Percentiles rank a stretch among this genome's conserved stretches.
phyloP scores from a whole-genome alignment of 306 rosid species.

The Fragaria iinumae region DNA sequence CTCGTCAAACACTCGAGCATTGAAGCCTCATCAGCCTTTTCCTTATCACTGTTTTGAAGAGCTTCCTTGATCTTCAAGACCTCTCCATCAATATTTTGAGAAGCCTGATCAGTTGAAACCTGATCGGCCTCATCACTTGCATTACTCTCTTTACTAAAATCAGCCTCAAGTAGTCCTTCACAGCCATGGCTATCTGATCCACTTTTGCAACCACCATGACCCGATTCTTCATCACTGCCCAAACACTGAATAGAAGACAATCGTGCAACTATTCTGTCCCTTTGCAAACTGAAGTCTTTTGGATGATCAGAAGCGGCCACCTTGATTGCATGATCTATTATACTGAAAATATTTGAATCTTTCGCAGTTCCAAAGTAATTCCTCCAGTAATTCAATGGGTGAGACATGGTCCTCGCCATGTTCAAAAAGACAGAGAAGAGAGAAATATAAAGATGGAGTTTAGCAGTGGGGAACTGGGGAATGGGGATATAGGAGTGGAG shows the following conservation, averaged over 20 bases:
- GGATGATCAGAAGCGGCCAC: conserved; percentile 3
- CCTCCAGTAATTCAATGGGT: background rate
- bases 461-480: background rate
- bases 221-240: background rate
- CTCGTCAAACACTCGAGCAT: background rate
- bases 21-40: background rate
- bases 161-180: background rate
- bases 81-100: background rate
- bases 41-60: background rate
- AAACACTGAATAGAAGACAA: background rate
- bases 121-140: background rate
- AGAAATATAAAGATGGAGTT: background rate
- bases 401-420: conserved; percentile 5
- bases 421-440: background rate
- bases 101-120: background rate
- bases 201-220: background rate
- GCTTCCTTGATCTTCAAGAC: background rate
- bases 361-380: background rate
- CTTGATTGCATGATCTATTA: background rate
- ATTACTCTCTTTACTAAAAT: background rate
- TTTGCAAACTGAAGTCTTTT: background rate
- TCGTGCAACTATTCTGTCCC: background rate
- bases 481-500: background rate
- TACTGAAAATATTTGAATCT: background rate
- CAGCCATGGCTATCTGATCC: background rate